These are phyloP conservation scores for Hibiscus tridactylites DNA, from an alignment of 345 rosid genomes.

Conservation along the genomic window DNA sequence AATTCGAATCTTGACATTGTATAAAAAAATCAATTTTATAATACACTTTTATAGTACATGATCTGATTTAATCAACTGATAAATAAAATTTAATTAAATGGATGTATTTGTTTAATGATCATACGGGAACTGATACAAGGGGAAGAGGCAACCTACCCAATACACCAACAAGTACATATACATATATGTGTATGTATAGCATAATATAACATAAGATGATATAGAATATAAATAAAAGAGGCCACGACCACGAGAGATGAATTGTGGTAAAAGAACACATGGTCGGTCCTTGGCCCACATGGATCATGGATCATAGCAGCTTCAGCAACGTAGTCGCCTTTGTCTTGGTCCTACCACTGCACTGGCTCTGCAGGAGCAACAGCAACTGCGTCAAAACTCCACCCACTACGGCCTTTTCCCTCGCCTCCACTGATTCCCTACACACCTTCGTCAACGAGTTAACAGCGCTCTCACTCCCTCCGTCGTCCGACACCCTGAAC, in stretches of 20 bases:
- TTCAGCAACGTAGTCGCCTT: constrained; percentile 42
- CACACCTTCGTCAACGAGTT: constrained; percentile 35
- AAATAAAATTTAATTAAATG: not conserved
- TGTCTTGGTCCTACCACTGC: constrained; percentile 40
- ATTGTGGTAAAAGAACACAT: not conserved
- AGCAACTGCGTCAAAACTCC: constrained; percentile 45
- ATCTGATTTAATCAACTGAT: not conserved
- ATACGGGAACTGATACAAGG: no score
- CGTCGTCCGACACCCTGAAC: constrained; percentile 43
- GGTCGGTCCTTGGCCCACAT: constrained; percentile 15
- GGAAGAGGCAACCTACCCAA: not conserved
- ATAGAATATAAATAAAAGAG: not conserved
- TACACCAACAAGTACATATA: not conserved
- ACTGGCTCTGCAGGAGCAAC: constrained; percentile 56
- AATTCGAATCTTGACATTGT: no score
- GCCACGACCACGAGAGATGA: not conserved
- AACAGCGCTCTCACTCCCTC: constrained; percentile 51
- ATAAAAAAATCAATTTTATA: no score
- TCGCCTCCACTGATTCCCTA: constrained; percentile 29
- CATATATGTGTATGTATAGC: no score
- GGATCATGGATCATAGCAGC: constrained; percentile 43
- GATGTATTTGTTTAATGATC: not conserved
- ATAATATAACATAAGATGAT: not conserved
- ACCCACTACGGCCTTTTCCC: constrained; percentile 38
- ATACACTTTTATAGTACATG: no score